These are phyloP conservation scores for Acer campestre DNA, from an alignment of 345 rosid genomes.

Conservation along the genomic window DNA sequence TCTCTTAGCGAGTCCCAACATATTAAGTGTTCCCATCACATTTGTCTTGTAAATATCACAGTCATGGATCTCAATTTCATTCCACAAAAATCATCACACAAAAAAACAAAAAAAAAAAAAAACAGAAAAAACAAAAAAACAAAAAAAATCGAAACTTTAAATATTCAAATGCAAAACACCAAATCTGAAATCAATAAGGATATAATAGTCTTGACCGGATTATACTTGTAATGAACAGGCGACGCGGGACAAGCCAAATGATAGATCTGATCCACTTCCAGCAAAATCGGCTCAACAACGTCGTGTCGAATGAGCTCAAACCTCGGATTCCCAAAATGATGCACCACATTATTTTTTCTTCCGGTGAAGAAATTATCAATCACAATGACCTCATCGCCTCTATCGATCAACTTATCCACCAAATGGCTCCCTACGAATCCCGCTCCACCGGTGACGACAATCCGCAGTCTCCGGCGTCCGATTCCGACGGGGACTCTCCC, in stretches of 20 bases:
- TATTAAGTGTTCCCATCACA: conserved; percentile 98
- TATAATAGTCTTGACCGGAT: conserved; percentile 98
- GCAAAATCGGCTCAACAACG: conserved; percentile 90
- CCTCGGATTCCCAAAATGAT: conserved; percentile 77
- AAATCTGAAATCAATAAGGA: conserved; percentile 44
- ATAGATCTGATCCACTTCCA: conserved; percentile 99
- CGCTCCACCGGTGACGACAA: conserved; percentile 95
- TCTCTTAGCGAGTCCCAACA: conserved; percentile 99
- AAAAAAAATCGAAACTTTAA: neutral
- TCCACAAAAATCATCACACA: neutral
- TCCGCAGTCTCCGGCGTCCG: conserved; percentile 64
- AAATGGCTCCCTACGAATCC: conserved; percentile 98
- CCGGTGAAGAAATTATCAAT: conserved; percentile 97
- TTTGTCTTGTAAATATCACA: conserved; percentile 73
- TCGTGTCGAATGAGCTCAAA: conserved; percentile 96
- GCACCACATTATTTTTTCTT: conserved; percentile 89
- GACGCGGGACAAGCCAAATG: conserved; percentile 99
- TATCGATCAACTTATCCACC: conserved; percentile 82
- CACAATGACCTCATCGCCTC: conserved; percentile 96
- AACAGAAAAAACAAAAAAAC: too few relatives aligned
- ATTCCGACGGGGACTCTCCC: conserved; percentile 83
- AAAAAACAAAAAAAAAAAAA: too few relatives aligned
- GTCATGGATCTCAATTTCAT: conserved; percentile 54
- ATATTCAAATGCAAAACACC: neutral
- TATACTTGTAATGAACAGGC: conserved; percentile 94